Percentiles rank a stretch among this genome's conserved stretches.
These are phyloP conservation scores for Curvularia hawaiiensis DNA, from an alignment of 2,329 filamentous ascomycete genomes.

Conservation along the genomic window DNA sequence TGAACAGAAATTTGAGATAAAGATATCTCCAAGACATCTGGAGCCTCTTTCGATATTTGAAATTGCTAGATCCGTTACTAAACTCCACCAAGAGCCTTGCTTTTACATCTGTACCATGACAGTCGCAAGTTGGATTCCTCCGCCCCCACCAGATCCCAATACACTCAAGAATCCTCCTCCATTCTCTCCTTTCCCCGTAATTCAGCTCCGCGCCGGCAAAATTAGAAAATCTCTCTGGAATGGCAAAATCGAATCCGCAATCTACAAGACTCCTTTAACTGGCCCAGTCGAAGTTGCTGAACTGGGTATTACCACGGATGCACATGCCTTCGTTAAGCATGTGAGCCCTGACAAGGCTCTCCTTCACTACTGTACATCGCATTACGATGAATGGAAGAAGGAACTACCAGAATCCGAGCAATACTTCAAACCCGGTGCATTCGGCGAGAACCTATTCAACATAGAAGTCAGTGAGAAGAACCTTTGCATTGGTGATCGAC, in stretches of 20 bases:
- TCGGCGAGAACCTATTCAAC: slow-evolving; percentile 69
- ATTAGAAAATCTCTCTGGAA: slow-evolving; percentile 62
- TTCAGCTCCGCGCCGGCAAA: slow-evolving; percentile 63
- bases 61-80: not conserved
- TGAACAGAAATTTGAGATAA: not conserved
- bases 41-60: not conserved
- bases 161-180: slow-evolving; percentile 28
- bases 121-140: slow-evolving; percentile 26
- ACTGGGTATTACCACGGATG: slow-evolving; percentile 62
- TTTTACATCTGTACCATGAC: slow-evolving; percentile 15
- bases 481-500: slow-evolving; percentile 67
- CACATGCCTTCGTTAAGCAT: slow-evolving; percentile 67
- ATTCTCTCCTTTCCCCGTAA: slow-evolving; percentile 53
- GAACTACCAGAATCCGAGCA: slow-evolving; percentile 59
- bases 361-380: slow-evolving; percentile 63
- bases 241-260: slow-evolving; percentile 57
- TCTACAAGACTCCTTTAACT: slow-evolving; percentile 57
- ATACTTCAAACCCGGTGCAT: slow-evolving; percentile 62
- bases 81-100: not conserved
- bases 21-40: not conserved
- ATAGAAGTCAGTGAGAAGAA: slow-evolving; percentile 66
- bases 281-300: slow-evolving; percentile 55
- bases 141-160: slow-evolving; percentile 28
- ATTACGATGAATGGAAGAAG: slow-evolving; percentile 62
- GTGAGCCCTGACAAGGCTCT: slow-evolving; percentile 69